Evolutionary conservation across 2,329 filamentous ascomycete genomes (phyloP), one percentile per base, ranked within the genome.

Genomic region (Chaetomiaceae sp.): DNA sequence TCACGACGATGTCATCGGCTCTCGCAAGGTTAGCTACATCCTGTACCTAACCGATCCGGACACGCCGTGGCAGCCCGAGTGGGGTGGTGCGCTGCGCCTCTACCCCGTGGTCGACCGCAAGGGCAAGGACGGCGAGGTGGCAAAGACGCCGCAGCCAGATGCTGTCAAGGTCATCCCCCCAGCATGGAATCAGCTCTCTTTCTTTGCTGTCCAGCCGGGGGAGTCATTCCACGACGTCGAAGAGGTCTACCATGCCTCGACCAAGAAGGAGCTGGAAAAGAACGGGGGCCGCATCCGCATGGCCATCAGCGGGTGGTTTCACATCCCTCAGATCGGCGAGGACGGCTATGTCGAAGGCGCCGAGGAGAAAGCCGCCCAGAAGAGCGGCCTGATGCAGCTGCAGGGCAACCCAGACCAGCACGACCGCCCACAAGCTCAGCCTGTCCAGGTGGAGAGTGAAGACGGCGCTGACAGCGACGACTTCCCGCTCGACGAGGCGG

Each of bases 1-100:
- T 68, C 93, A 98, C 62, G 93, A 98, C 73, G 93, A 98, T 68
- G 93, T 98, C 51, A 98, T 98, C 65, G 93, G 93, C n/a, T 95
- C 86, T 61, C 79, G 93, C 50, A 83, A 90, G 55, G 84, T 98
- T 60, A 96, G 90, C 74, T 98, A 96, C 66, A 98, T 98, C 56
- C 74, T 98, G 49, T 98, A 98, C 65, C 74, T 98, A 52, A 91
- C 88, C 12, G 88, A 97, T 62, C 93, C 93, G 4, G 91, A 97
- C 60, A 81, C 75, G 49, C 83, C 87, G 6, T 98, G 93, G 93
- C 81, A 91, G 71, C 71, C 86, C 14, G 83, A 88, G 64, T 98
- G 90, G 88, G 93, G 93, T 54, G 93, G 93, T 50, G 91, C 91
- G 0, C 72, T 98, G 58, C 82, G 93, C 46, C 71, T 98, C 37